Evolutionary conservation across 1,284 basidiomycete genomes (phyloP).

Genomic region (Ustanciosporium gigantosporum): DNA sequence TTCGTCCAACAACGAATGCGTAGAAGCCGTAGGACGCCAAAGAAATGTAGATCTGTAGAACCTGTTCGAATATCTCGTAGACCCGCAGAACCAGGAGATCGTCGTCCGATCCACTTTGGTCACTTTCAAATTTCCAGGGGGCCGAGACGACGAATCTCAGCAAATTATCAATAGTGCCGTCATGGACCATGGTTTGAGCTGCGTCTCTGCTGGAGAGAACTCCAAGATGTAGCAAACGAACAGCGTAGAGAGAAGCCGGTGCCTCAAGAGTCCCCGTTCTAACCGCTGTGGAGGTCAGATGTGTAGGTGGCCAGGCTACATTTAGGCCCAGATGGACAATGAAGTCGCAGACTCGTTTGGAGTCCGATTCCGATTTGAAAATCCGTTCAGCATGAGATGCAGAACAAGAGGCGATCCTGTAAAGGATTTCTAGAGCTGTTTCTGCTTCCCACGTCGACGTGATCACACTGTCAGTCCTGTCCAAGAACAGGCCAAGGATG

Average conservation of each 20-base stretch:
- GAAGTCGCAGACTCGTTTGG: conserved; percentile 18
- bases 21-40: conserved; percentile 80
- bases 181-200: conserved; percentile 68
- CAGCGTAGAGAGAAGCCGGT: conserved; percentile 58
- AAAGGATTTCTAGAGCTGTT: conserved; percentile 23
- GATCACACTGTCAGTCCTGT: conserved; percentile 27
- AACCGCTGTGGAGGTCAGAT: neutral
- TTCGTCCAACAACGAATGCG: conserved; percentile 67
- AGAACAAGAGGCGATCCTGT: conserved; percentile 30
- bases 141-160: conserved; percentile 75
- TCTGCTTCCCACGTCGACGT: conserved; percentile 33
- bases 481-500: conserved; percentile 15
- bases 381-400: conserved; percentile 12
- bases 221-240: conserved; percentile 70
- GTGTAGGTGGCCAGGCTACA: conserved; percentile 24
- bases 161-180: conserved; percentile 68
- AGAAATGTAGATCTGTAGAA: conserved; percentile 69
- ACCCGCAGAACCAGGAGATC: conserved; percentile 62
- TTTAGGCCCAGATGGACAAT: conserved; percentile 27
- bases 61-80: conserved; percentile 24
- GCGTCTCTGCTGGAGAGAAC: conserved; percentile 71
- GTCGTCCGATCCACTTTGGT: conserved; percentile 23
- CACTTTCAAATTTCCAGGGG: conserved; percentile 64
- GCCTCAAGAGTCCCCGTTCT: conserved; percentile 1
- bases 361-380: conserved; percentile 9